Evolutionary conservation across 2,329 filamentous ascomycete species (phyloP).

Genomic region (Aspergillus sp.): DNA sequence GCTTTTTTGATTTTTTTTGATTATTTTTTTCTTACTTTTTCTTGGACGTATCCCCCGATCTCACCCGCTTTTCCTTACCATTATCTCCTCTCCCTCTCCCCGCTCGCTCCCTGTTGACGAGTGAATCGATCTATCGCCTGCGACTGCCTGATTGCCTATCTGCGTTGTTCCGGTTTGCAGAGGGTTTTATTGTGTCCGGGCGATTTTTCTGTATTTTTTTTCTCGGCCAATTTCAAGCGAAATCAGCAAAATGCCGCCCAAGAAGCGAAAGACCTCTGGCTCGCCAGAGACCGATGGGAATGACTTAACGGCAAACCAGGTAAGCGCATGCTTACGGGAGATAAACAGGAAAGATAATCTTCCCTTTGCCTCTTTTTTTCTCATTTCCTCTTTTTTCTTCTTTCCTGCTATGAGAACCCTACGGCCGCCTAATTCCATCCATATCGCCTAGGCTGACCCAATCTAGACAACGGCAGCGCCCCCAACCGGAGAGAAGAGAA

Average conservation of each 20-base stretch:
- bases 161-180: not conserved
- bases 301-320: too few species aligned
- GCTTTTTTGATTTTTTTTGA: not conserved
- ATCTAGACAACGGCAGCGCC: conserved; percentile 6
- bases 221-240: not conserved
- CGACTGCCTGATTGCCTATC: not conserved
- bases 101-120: conserved; percentile 1
- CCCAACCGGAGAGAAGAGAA: conserved; percentile 24
- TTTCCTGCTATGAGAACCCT: not conserved
- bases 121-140: not conserved
- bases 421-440: not conserved
- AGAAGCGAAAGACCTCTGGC: not conserved
- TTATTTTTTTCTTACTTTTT: not conserved
- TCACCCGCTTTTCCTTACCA: not conserved
- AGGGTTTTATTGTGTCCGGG: not conserved
- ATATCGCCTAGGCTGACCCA: not conserved
- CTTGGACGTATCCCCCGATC: not conserved
- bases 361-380: too few species aligned
- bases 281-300: not conserved
- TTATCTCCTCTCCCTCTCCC: conserved; percentile 2
- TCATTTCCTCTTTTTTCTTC: too few species aligned
- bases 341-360: too few species aligned
- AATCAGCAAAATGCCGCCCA: conserved; percentile 1
- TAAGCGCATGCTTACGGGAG: too few species aligned
- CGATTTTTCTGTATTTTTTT: not conserved